Base-by-base conservation (phyloP, 2,329 filamentous ascomycete genomes). In the Hypoxylon sp. region DNA sequence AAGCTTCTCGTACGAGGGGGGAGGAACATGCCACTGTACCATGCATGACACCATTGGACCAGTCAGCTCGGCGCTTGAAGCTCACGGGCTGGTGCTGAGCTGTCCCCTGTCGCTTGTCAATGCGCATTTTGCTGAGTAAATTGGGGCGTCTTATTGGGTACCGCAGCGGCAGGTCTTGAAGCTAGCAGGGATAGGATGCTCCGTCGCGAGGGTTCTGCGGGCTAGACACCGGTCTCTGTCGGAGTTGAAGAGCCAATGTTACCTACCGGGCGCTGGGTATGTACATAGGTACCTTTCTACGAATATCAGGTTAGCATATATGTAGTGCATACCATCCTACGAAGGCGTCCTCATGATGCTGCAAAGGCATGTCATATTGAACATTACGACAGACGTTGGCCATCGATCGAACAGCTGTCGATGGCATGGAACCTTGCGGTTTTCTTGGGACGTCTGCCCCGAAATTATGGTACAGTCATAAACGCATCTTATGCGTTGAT, bases 51-150 rank as follows among this genome's bases (percentile, higher is more conserved):
- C 59, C 64, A 64, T 61, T 40, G 57, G 61, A 20, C 24, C n/a
- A n/a, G n/a, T n/a, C n/a, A n/a, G n/a, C 38, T 45, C 18, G 33
- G 18, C 7, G 30, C 12, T n/a, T 42, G 45, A 9, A 49, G 42
- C n/a, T n/a, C n/a, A n/a, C n/a, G n/a, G n/a, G n/a, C 26, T 36
- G 12, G 33, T 26, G 45, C 26, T 33, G 26, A 62, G 53, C 45
- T 64, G n/a, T n/a, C n/a, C n/a, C n/a, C n/a, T n/a, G 9, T 36
- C 60, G 54, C 53, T 33, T 59, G 61, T 62, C 42, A 16, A 44
- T 61, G 54, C 51, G 40, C 42, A 59, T 57, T 56, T n/a, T 53
- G 67, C 67, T 70, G 67, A 68, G 65, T 65, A 70, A 65, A 70
- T 68, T 48, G 5, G 1, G n/a, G 11, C 40, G 18, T 53, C n/a